A percentile compares a stretch with the other conserved stretches of the same genome.
Evolutionary conservation across 495 filamentous ascomycete species (phyloP).

Genomic region (Amniculicola lignicola): DNA sequence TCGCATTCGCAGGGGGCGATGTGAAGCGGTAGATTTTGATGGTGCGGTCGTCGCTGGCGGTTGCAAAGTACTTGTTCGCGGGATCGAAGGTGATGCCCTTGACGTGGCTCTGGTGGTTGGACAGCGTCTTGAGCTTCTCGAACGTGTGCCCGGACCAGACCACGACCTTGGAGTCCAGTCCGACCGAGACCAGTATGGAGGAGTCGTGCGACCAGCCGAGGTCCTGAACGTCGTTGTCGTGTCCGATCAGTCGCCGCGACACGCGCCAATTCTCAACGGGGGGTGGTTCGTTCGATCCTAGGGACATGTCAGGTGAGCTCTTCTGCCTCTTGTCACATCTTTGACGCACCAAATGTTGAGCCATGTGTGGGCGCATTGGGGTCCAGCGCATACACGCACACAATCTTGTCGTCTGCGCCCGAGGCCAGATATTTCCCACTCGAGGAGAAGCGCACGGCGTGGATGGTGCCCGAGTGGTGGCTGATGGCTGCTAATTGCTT

Average conservation of each 20-base stretch:
- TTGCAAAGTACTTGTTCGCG: slow-evolving; percentile 98
- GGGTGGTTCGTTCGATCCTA: slow-evolving; percentile 84
- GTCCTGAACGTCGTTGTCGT: slow-evolving; percentile 99
- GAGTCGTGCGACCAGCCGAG: slow-evolving; percentile 96
- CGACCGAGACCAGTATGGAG: slow-evolving; percentile 91
- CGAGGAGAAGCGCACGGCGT: slow-evolving; percentile 91
- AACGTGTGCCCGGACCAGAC: slow-evolving; percentile 98
- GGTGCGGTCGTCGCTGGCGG: slow-evolving; percentile 91
- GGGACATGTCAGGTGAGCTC: neutral
- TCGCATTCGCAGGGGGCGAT: slow-evolving; percentile 85
- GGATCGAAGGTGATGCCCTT: slow-evolving; percentile 98
- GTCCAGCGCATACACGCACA: slow-evolving; percentile 92
- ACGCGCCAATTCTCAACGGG: slow-evolving; percentile 98
- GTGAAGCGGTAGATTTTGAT: slow-evolving; percentile 97
- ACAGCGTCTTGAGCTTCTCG: slow-evolving; percentile 90
- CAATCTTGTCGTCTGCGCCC: slow-evolving; percentile 96
- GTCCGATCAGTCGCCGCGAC: slow-evolving; percentile 83
- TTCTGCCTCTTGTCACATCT: neutral
- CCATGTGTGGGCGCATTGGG: slow-evolving; percentile 69
- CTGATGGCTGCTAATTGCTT: slow-evolving; percentile 96
- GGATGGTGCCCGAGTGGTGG: slow-evolving; percentile 95
- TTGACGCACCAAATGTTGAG: slow-evolving; percentile 66
- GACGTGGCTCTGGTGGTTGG: slow-evolving; percentile 91
- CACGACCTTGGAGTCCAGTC: slow-evolving; percentile 95
- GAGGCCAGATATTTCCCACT: slow-evolving; percentile 92